Conservation (phyloP, 2,329 filamentous ascomycete genomes). For the Hypoxylon sp. region DNA sequence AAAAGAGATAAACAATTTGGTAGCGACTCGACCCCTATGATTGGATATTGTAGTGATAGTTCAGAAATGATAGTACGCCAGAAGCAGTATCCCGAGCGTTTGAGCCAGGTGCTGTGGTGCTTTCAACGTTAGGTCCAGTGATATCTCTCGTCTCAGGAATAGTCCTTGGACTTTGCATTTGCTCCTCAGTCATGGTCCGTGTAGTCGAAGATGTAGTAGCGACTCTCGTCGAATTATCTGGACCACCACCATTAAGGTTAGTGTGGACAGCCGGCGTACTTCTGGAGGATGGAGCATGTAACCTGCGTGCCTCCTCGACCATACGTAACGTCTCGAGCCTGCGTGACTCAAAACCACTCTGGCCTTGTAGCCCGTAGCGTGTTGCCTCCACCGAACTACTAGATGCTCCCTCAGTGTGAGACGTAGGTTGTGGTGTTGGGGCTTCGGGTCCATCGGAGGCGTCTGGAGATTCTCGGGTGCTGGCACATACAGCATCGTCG, state of each 20-base stretch:
- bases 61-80: neutral
- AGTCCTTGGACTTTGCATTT: neutral
- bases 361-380: neutral
- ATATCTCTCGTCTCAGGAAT: neutral
- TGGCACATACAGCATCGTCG: neutral
- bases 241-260: slow-evolving; percentile 1
- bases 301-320: neutral
- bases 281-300: neutral
- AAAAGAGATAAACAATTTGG: neutral
- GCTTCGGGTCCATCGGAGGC: neutral
- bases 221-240: neutral
- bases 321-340: neutral
- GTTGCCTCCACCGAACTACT: neutral
- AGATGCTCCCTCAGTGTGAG: neutral
- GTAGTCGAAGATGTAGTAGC: neutral
- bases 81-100: neutral
- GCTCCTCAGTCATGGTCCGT: neutral
- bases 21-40: neutral
- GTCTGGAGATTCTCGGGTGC: neutral
- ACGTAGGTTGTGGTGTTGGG: neutral
- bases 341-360: neutral
- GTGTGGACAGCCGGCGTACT: neutral
- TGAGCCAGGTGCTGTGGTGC: neutral
- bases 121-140: neutral
- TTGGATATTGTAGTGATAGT: neutral